Conservation (phyloP, 2,329 filamentous ascomycete genomes). For the Arthrinium puccinioides region DNA sequence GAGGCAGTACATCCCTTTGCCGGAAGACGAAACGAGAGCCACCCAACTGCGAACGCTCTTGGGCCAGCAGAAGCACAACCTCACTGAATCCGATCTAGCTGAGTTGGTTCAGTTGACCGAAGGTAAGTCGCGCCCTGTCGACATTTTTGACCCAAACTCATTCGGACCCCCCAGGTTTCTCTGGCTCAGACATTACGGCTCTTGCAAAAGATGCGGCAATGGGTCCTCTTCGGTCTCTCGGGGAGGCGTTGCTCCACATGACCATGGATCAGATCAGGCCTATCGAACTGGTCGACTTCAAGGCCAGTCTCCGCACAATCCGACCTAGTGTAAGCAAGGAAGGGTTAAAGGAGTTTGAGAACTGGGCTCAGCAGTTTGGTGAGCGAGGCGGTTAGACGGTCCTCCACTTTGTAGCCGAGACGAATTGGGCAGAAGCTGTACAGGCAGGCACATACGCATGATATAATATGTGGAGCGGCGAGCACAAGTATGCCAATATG, state of each 20-base stretch:
- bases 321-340: constrained; percentile 82
- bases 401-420: too few species aligned
- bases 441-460: not conserved
- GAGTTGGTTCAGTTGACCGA: constrained; percentile 74
- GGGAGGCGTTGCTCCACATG: constrained; percentile 83
- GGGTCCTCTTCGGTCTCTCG: constrained; percentile 84
- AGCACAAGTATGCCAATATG: too few species aligned
- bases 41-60: constrained; percentile 73
- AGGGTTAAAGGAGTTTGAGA: constrained; percentile 82
- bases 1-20: constrained; percentile 91
- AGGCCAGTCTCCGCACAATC: constrained; percentile 76
- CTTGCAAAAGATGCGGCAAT: constrained; percentile 97
- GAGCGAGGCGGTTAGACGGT: constrained; percentile 72
- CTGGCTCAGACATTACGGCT: constrained; percentile 92
- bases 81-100: constrained; percentile 65
- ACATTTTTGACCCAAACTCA: not conserved
- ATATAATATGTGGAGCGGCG: not conserved
- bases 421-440: too few species aligned
- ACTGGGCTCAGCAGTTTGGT: constrained; percentile 90
- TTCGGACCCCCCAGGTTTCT: constrained; percentile 62
- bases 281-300: constrained; percentile 76
- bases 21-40: constrained; percentile 74
- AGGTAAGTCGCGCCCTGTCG: constrained; percentile 53
- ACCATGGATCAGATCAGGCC: constrained; percentile 90
- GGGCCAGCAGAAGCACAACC: constrained; percentile 77